Conservation (phyloP, 352 stramenopile genomes). For the Globisporangium spinosum region DNA sequence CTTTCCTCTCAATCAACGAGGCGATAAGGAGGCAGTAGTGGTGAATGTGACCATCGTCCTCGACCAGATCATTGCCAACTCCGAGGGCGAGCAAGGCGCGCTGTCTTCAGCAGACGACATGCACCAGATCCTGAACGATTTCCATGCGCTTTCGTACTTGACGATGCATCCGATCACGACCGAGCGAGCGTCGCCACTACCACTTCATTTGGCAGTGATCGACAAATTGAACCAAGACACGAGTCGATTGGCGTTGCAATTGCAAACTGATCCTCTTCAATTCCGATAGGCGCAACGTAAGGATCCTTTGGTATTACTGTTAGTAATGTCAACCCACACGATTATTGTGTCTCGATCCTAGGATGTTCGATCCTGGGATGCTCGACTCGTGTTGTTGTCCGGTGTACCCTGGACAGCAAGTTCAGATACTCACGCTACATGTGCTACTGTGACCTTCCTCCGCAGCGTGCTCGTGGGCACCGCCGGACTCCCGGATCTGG, state of each 20-base stretch:
- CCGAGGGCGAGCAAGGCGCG: slow-evolving; percentile 5
- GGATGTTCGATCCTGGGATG: no score
- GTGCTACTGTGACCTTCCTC: no score
- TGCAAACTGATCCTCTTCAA: slow-evolving; percentile 19
- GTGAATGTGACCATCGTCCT: slow-evolving; percentile 36
- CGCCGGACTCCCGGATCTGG: no score
- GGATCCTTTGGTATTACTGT: background rate
- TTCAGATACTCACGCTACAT: no score
- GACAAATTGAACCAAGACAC: slow-evolving; percentile 27
- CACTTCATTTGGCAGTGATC: slow-evolving; percentile 51
- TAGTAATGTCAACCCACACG: no score
- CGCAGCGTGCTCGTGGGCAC: no score
- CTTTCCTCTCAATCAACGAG: slow-evolving; percentile 8
- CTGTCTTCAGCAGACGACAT: slow-evolving; percentile 14
- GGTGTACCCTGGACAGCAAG: no score
- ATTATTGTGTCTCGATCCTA: no score
- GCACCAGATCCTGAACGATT: slow-evolving; percentile 47
- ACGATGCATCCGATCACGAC: slow-evolving; percentile 69
- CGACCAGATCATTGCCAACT: slow-evolving; percentile 13
- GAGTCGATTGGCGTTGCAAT: slow-evolving; percentile 18
- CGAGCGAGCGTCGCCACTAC: slow-evolving; percentile 55
- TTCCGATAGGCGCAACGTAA: background rate
- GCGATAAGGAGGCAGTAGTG: slow-evolving; percentile 25
- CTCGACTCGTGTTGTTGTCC: no score
- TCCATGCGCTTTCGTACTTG: slow-evolving; percentile 64